Percentiles rank a stretch among this genome's conserved stretches.
phyloP scores from a whole-genome alignment of 2,329 filamentous ascomycete species.

The Microcyclospora pomicola region DNA sequence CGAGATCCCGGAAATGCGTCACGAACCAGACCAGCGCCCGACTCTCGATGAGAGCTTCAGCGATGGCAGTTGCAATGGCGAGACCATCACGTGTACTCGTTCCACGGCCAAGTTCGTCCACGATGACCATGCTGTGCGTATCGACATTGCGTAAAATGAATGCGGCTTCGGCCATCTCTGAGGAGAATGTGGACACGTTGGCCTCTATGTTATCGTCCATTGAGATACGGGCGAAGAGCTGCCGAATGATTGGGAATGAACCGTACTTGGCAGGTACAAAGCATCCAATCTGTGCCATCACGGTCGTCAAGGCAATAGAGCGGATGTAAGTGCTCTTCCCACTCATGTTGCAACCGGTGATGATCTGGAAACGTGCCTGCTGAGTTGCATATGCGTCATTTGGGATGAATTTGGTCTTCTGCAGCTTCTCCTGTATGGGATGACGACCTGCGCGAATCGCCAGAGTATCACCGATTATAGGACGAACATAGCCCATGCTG shows the following conservation, averaged over 20 bases:
- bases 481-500: slow-evolving; percentile 51
- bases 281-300: slow-evolving; percentile 89
- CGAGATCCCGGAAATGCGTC: slow-evolving; percentile 80
- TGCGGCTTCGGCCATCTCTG: slow-evolving; percentile 92
- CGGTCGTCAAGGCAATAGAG: slow-evolving; percentile 64
- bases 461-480: slow-evolving; percentile 53
- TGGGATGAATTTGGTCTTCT: slow-evolving; percentile 57
- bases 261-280: slow-evolving; percentile 83
- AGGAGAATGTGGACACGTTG: slow-evolving; percentile 83
- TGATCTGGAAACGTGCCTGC: slow-evolving; percentile 74
- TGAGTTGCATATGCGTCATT: slow-evolving; percentile 81
- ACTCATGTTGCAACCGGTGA: slow-evolving; percentile 97
- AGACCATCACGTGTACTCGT: slow-evolving; percentile 82
- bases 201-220: slow-evolving; percentile 79
- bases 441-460: slow-evolving; percentile 64
- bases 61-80: slow-evolving; percentile 77
- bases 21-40: slow-evolving; percentile 76
- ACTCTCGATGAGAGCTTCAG: slow-evolving; percentile 72
- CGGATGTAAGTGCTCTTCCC: slow-evolving; percentile 94
- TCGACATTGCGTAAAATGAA: slow-evolving; percentile 82
- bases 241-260: slow-evolving; percentile 63
- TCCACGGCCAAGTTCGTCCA: slow-evolving; percentile 84
- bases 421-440: slow-evolving; percentile 62
- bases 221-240: slow-evolving; percentile 76
- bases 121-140: slow-evolving; percentile 48